Percentiles rank a stretch among this genome's conserved stretches.
These are phyloP conservation scores for Plasmodium sp. DNA, from an alignment of 169 alveolate genomes.

Conservation along the genomic window DNA sequence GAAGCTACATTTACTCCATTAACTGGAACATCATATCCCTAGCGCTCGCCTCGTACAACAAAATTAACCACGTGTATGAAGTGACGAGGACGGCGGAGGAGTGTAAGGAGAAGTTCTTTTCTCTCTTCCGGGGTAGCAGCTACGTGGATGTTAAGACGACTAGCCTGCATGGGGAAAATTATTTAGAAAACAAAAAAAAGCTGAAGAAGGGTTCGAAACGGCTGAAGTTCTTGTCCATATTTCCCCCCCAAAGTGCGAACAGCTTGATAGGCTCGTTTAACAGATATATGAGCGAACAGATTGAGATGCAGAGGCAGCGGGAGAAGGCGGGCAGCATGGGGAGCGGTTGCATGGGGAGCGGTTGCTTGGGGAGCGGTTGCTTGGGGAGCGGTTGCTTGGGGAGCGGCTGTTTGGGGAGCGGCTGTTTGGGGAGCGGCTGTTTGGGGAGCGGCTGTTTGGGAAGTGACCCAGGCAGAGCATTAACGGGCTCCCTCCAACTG, in stretches of 20 bases:
- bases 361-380: neutral
- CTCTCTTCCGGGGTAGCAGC: conserved; percentile 10
- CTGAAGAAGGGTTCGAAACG: conserved; percentile 16
- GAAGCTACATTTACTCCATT: conserved; percentile 16
- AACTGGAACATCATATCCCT: conserved; percentile 68
- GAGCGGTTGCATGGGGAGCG: neutral
- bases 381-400: neutral
- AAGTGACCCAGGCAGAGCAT: neutral
- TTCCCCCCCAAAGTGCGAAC: conserved; percentile 17
- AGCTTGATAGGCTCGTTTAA: conserved; percentile 24
- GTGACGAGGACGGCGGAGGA: conserved; percentile 39
- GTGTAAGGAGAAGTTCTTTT: conserved; percentile 51
- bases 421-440: neutral
- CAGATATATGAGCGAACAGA: conserved; percentile 24
- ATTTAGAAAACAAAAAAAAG: neutral
- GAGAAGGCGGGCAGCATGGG: neutral
- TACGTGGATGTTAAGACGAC: neutral
- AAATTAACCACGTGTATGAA: conserved; percentile 48
- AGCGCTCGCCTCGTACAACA: conserved; percentile 61
- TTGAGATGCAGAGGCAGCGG: conserved; percentile 1
- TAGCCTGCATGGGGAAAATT: conserved; percentile 32
- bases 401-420: neutral
- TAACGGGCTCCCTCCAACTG: neutral
- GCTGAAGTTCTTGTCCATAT: conserved; percentile 33
- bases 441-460: neutral